A percentile compares a stretch with the other conserved stretches of the same genome.
These are phyloP conservation scores for Botryotinia calthae DNA, from an alignment of 2,329 filamentous ascomycete genomes.

Conservation along the genomic window DNA sequence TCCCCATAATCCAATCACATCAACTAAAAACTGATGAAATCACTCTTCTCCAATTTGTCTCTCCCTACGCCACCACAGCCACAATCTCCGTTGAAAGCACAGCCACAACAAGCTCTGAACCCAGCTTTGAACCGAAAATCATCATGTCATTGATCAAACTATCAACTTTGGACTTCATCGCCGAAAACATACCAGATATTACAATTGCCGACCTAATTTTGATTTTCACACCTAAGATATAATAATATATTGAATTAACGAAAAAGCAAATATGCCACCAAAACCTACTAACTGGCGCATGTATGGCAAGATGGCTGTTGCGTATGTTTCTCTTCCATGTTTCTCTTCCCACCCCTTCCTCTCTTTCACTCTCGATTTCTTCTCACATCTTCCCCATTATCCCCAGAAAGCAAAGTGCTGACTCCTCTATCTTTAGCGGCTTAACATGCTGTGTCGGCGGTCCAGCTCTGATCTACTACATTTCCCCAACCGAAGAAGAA, in stretches of 20 bases:
- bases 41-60: conserved; percentile 9
- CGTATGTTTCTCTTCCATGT: conserved; percentile 50
- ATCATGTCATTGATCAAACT: conserved; percentile 19
- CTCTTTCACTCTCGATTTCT: background rate
- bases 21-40: conserved; percentile 7
- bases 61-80: conserved; percentile 13
- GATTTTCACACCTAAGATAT: background rate
- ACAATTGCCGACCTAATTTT: background rate
- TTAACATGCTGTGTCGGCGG: conserved; percentile 74
- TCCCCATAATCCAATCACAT: background rate
- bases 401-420: conserved; percentile 14
- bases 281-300: conserved; percentile 54
- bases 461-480: conserved; percentile 75
- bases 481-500: conserved; percentile 86
- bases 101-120: conserved; percentile 1
- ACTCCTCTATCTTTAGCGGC: conserved; percentile 54
- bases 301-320: conserved; percentile 67
- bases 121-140: conserved; percentile 10
- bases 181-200: background rate
- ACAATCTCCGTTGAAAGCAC: background rate
- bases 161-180: background rate
- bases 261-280: conserved; percentile 41
- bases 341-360: conserved; percentile 15
- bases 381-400: background rate
- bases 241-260: background rate